Percentiles rank a stretch among this genome's conserved stretches.
Evolutionary conservation across 73 alveolate genomes (phyloP).

Genomic region (Paramecium sexaurelia): DNA sequence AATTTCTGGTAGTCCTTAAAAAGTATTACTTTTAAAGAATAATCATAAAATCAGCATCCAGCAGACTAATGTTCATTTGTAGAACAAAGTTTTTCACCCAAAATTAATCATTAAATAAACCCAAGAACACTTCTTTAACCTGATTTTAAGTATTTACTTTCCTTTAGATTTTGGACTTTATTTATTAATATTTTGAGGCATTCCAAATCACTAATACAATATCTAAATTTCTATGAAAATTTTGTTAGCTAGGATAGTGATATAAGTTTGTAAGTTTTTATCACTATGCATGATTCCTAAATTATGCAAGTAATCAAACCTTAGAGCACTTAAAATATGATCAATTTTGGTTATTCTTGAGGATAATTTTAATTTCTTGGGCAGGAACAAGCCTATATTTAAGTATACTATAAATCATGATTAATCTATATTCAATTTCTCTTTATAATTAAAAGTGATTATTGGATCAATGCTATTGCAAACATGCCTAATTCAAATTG

Average conservation of each 20-base stretch:
- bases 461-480: not conserved
- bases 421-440: not conserved
- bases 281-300: not conserved
- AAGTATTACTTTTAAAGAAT: not conserved
- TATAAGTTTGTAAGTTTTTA: not conserved
- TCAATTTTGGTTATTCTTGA: not conserved
- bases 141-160: not conserved
- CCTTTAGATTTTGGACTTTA: not conserved
- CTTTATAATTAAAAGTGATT: not conserved
- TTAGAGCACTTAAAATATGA: not conserved
- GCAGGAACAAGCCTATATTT: no score
- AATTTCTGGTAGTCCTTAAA: not conserved
- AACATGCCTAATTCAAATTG: not conserved
- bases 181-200: not conserved
- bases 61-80: not conserved
- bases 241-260: not conserved
- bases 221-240: not conserved
- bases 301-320: not conserved
- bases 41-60: not conserved
- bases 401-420: no score
- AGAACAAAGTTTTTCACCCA: not conserved
- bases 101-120: not conserved
- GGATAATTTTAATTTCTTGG: no score
- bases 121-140: slow-evolving; percentile 15
- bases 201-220: not conserved